Evolutionary conservation across 768 basidiomycete species (phyloP).

Genomic region (Naganishia randhawae): DNA sequence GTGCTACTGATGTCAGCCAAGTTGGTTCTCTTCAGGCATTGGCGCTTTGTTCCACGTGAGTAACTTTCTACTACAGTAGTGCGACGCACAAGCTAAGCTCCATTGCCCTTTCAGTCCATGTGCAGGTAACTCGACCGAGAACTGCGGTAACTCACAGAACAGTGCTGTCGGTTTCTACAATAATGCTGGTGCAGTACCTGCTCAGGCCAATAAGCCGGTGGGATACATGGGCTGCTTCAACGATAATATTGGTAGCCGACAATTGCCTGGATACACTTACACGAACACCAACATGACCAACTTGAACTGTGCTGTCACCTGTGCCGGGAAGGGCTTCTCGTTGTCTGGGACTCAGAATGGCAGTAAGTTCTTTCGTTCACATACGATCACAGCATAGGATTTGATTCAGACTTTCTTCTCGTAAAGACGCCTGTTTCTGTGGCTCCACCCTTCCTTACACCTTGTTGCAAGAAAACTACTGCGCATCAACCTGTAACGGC

Average conservation of each 20-base stretch:
- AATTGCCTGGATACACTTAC: slow-evolving; percentile 31
- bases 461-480: slow-evolving; percentile 32
- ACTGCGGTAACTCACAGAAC: slow-evolving; percentile 30
- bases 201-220: slow-evolving; percentile 22
- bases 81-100: not conserved
- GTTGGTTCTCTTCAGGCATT: slow-evolving; percentile 9
- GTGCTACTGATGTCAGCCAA: slow-evolving; percentile 20
- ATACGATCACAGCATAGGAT: slow-evolving; percentile 32
- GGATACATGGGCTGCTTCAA: slow-evolving; percentile 33
- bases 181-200: not conserved
- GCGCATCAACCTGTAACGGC: slow-evolving; percentile 35
- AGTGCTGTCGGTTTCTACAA: slow-evolving; percentile 10
- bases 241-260: slow-evolving; percentile 23
- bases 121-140: slow-evolving; percentile 32
- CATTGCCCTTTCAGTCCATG: not conserved
- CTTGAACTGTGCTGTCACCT: slow-evolving; percentile 8
- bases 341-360: slow-evolving; percentile 31
- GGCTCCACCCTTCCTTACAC: slow-evolving; percentile 30
- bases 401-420: slow-evolving; percentile 21
- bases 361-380: slow-evolving; percentile 24
- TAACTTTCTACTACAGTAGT: not conserved
- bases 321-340: slow-evolving; percentile 14
- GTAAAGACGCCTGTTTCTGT: slow-evolving; percentile 34
- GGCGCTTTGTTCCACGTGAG: slow-evolving; percentile 12
- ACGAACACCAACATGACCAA: slow-evolving; percentile 37